Evolutionary conservation across 2,329 filamentous ascomycete species (phyloP).

Genomic region (Verticillium klebahnii): DNA sequence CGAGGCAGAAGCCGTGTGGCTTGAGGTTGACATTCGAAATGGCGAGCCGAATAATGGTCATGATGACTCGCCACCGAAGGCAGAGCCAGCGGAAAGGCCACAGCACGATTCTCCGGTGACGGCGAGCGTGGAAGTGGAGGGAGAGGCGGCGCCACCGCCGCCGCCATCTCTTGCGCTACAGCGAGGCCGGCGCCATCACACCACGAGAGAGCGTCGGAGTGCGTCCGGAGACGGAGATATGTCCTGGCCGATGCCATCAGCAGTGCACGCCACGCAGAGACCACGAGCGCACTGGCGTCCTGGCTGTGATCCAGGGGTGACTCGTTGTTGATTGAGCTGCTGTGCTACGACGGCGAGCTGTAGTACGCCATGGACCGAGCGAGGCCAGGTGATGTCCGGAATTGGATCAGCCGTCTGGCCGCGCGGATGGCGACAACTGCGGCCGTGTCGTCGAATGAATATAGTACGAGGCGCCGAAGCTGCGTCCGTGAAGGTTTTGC

Average conservation of each 20-base stretch:
- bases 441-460: neutral
- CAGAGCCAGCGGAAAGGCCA: neutral
- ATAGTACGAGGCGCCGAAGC: neutral
- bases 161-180: neutral
- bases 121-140: neutral
- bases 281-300: neutral
- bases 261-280: neutral
- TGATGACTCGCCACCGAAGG: neutral
- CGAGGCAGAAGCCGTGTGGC: neutral
- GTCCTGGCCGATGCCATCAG: neutral
- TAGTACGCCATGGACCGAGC: neutral
- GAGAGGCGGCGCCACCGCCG: neutral
- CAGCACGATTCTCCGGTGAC: neutral
- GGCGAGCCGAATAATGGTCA: neutral
- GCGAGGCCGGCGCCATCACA: neutral
- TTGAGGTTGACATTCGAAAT: neutral
- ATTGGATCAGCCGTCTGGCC: neutral
- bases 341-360: neutral
- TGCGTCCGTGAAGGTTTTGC: neutral
- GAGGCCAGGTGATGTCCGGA: neutral
- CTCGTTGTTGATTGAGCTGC: neutral
- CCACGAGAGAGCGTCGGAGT: neutral
- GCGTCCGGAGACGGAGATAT: neutral
- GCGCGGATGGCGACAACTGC: neutral
- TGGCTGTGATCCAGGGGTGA: neutral